These are phyloP conservation scores for Rhizoclosmatium globosum DNA, from an alignment of 192 early-diverging fungal genomes.

Conservation along the genomic window DNA sequence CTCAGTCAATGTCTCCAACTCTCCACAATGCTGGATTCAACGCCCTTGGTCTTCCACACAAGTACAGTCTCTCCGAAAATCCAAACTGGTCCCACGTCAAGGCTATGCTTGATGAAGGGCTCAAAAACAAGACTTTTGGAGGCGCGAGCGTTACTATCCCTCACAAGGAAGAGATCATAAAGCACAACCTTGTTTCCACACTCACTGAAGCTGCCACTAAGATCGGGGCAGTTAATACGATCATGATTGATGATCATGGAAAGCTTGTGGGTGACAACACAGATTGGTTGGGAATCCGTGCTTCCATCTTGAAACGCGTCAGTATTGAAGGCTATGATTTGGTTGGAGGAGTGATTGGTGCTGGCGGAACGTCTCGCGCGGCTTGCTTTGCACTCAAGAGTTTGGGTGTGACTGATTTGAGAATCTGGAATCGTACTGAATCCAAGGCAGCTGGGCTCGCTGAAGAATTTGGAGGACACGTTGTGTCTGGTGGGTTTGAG, in stretches of 20 bases:
- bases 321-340: slow-evolving; percentile 9
- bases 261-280: slow-evolving; percentile 91
- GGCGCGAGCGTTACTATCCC: slow-evolving; percentile 97
- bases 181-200: slow-evolving; percentile 65
- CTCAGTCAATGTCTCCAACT: slow-evolving; percentile 87
- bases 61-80: slow-evolving; percentile 80
- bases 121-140: slow-evolving; percentile 73
- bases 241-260: slow-evolving; percentile 48
- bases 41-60: slow-evolving; percentile 83
- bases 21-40: slow-evolving; percentile 94
- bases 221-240: slow-evolving; percentile 97
- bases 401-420: slow-evolving; percentile 67
- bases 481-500: slow-evolving; percentile 62
- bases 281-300: slow-evolving; percentile 90
- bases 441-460: slow-evolving; percentile 75
- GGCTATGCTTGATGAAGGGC: slow-evolving; percentile 32
- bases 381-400: slow-evolving; percentile 82
- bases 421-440: slow-evolving; percentile 88
- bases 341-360: slow-evolving; percentile 91
- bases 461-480: slow-evolving; percentile 43
- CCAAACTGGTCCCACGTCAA: slow-evolving; percentile 66
- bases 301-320: slow-evolving; percentile 53
- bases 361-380: slow-evolving; percentile 93
- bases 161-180: slow-evolving; percentile 87
- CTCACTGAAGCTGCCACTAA: slow-evolving; percentile 78